Base-by-base conservation (phyloP, 768 basidiomycete species). In the Calocybe indica region DNA sequence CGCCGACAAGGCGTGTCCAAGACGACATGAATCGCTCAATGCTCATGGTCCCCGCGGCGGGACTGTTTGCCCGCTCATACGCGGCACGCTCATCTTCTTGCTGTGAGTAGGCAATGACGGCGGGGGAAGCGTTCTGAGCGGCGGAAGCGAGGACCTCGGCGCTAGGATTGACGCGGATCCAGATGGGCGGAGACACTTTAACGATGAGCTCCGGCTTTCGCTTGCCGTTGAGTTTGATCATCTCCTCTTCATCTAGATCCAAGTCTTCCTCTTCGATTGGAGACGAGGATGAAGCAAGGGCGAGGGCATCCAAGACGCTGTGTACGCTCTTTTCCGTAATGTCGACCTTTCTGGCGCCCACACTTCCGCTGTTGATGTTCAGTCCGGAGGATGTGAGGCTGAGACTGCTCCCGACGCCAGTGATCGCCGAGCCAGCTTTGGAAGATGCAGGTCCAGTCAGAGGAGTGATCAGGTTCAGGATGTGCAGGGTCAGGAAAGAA, bases 1-100 rank as follows among this genome's bases (percentile, higher is more conserved):
- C 95, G 34, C 92, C 92, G 43, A 97, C 92, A 54, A 97, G 82
- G 10, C 73, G 70, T 7, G 91, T 90, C 94, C 94, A 97, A 3
- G 80, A 76, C 37, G 80, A 80, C 88, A 96, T 89, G 73, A 94
- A 94, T 51, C 79, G 75, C 50, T 94, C 92, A 46, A 95, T 69
- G 14, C 79, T 68, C 49, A 29, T 43, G 22, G 4, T 22, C 22
- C 22, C 22, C 22, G 22, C 22, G 22, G 22, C 22, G 22, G 22
- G 22, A 22, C 22, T 22, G 22, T 22, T 22, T 22, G 22, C 22
- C 4, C 22, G 22, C 4, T 22, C 22, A 22, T 22, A 22, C 83
- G 81, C 22, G 68, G 71, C 76, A 69, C 50, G 56, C 61, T 30
- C 49, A 43, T 30, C 32, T 60, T 60, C 37, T 47, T 12, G 40